A percentile compares a stretch with the other conserved stretches of the same genome.
phyloP scores from a whole-genome alignment of 495 filamentous ascomycete species.

The Trichoderma virens region DNA sequence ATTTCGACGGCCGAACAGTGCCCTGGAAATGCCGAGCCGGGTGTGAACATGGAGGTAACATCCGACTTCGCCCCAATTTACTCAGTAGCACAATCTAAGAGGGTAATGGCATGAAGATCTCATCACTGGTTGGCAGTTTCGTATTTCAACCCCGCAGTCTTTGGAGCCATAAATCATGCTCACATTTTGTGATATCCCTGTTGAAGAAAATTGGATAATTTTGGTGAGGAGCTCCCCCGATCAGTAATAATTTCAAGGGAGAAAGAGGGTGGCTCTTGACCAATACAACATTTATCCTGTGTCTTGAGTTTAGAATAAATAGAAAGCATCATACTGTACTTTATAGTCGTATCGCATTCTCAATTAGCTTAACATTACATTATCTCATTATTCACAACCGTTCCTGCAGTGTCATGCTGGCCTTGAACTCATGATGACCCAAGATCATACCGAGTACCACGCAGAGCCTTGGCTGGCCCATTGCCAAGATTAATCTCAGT shows the following conservation, averaged over 20 bases:
- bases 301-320: not conserved
- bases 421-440: not conserved
- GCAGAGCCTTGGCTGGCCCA: not conserved
- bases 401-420: not conserved
- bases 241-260: no score
- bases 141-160: not conserved
- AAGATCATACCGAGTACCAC: not conserved
- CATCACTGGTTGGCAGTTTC: not conserved
- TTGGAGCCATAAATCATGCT: not conserved
- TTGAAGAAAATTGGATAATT: not conserved
- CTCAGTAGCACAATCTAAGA: not conserved
- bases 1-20: not conserved
- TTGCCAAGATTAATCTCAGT: conserved; percentile 1
- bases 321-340: not conserved
- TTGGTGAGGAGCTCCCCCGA: no score
- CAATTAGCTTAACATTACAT: not conserved
- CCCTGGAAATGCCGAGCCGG: not conserved
- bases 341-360: not conserved
- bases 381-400: not conserved
- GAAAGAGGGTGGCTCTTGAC: no score
- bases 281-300: not conserved
- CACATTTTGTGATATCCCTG: not conserved
- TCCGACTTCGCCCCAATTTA: not conserved
- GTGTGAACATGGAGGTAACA: not conserved
- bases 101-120: not conserved